These are phyloP conservation scores for Colletotrichum sp. DNA, from an alignment of 2,329 filamentous ascomycete species.

Conservation along the genomic window DNA sequence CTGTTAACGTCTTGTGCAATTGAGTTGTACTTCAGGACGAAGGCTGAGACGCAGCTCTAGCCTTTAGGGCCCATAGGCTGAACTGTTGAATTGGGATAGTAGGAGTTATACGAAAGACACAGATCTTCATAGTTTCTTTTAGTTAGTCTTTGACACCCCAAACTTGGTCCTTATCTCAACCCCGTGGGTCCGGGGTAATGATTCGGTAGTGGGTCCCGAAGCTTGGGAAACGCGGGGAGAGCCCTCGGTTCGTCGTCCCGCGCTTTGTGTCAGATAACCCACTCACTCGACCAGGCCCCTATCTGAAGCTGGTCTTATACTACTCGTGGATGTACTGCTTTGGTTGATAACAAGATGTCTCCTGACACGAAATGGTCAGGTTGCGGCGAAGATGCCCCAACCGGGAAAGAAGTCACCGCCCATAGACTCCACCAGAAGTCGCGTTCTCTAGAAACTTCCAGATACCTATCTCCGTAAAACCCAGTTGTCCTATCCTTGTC, in stretches of 20 bases:
- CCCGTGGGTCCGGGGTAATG: not conserved
- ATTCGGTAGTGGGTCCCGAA: slow-evolving; percentile 1
- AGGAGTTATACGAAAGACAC: not conserved
- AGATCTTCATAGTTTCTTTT: not conserved
- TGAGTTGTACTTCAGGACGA: not conserved
- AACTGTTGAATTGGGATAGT: not conserved
- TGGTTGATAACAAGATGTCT: not conserved
- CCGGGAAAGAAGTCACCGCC: not conserved
- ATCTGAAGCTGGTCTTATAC: not conserved
- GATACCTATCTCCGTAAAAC: not conserved
- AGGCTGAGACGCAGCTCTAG: not conserved
- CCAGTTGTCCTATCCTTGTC: not conserved
- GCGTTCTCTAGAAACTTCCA: not conserved
- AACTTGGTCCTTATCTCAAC: not conserved
- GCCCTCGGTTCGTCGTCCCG: not conserved
- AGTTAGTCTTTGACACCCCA: not conserved
- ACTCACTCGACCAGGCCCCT: not conserved
- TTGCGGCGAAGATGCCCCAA: not conserved
- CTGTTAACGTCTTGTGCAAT: not conserved
- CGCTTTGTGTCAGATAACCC: not conserved
- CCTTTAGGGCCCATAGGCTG: no score
- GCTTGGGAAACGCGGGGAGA: not conserved
- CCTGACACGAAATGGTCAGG: not conserved
- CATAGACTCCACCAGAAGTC: not conserved
- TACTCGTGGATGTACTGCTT: not conserved